phyloP scores from a whole-genome alignment of 495 filamentous ascomycete species.

The Pseudevernia furfuracea region DNA sequence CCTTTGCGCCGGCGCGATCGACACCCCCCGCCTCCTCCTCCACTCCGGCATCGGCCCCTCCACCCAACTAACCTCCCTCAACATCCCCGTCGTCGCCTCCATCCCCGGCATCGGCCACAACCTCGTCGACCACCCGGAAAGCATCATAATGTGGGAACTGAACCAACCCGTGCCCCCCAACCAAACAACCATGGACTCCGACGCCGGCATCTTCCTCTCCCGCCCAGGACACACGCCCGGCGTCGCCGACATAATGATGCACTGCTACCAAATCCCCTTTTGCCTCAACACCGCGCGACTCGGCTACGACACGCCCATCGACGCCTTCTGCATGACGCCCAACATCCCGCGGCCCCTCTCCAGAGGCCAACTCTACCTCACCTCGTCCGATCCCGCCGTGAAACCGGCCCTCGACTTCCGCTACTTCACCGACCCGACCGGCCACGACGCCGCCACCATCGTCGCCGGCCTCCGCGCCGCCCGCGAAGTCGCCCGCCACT shows the following conservation, averaged over 20 bases:
- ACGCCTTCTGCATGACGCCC: slow-evolving; percentile 88
- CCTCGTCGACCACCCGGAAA: slow-evolving; percentile 69
- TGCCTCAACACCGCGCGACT: slow-evolving; percentile 63
- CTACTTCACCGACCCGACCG: slow-evolving; percentile 79
- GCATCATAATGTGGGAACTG: slow-evolving; percentile 77
- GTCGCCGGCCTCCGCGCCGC: slow-evolving; percentile 70
- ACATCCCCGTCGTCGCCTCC: slow-evolving; percentile 62
- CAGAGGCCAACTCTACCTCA: slow-evolving; percentile 64
- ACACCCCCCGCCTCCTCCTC: slow-evolving; percentile 66
- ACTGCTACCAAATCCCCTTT: slow-evolving; percentile 85
- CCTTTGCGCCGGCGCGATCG: slow-evolving; percentile 69
- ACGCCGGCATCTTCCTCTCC: slow-evolving; percentile 76
- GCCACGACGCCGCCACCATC: slow-evolving; percentile 73
- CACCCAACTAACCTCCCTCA: slow-evolving; percentile 53
- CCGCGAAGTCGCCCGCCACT: slow-evolving; percentile 58
- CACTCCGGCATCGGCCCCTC: slow-evolving; percentile 70
- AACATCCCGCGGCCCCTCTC: slow-evolving; percentile 80
- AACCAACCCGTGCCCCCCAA: slow-evolving; percentile 64
- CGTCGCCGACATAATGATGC: slow-evolving; percentile 82
- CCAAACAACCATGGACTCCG: slow-evolving; percentile 79
- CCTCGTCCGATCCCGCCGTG: slow-evolving; percentile 58
- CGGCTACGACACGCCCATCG: slow-evolving; percentile 62
- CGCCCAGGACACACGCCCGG: slow-evolving; percentile 57
- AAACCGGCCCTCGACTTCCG: slow-evolving; percentile 81
- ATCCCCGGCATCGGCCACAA: slow-evolving; percentile 75